Evolutionary conservation across 2,329 filamentous ascomycete genomes (phyloP).

Genomic region (Fusarium clavum): DNA sequence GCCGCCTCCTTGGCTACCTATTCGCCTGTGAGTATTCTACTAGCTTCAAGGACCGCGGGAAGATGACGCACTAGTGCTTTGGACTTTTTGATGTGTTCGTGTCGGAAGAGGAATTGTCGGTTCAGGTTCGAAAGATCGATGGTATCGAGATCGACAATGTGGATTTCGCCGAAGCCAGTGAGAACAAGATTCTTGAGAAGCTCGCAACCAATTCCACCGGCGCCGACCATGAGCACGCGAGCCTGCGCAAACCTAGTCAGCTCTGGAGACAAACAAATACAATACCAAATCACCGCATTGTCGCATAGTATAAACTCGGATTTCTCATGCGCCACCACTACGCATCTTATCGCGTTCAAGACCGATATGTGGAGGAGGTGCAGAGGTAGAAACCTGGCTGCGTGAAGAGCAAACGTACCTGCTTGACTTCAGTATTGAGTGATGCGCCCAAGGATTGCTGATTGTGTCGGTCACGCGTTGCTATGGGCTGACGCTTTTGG

Average conservation of each 20-base stretch:
- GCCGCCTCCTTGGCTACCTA: slow-evolving; percentile 94
- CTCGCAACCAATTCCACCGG: slow-evolving; percentile 97
- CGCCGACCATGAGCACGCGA: slow-evolving; percentile 91
- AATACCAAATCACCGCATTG: slow-evolving; percentile 3
- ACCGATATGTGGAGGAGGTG: slow-evolving; percentile 19
- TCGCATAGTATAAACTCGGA: background rate
- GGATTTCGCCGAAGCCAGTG: slow-evolving; percentile 90
- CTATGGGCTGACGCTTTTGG: slow-evolving; percentile 44
- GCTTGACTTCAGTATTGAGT: slow-evolving; percentile 74
- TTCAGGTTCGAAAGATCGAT: slow-evolving; percentile 99
- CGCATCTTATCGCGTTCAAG: slow-evolving; percentile 9
- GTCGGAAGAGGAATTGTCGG: slow-evolving; percentile 94
- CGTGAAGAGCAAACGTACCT: slow-evolving; percentile 61
- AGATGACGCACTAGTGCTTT: slow-evolving; percentile 81
- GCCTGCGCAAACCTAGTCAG: slow-evolving; percentile 64
- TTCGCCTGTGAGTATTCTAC: slow-evolving; percentile 33
- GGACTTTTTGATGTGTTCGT: slow-evolving; percentile 97
- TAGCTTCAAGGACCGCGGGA: slow-evolving; percentile 9
- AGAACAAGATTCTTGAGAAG: slow-evolving; percentile 96
- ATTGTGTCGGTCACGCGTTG: slow-evolving; percentile 66
- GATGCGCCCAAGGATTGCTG: slow-evolving; percentile 74
- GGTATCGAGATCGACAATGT: slow-evolving; percentile 96
- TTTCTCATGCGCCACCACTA: slow-evolving; percentile 4
- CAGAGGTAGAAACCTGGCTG: slow-evolving; percentile 10
- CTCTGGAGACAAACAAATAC: background rate